Conservation (phyloP, 2,329 filamentous ascomycete species). For the Penicillium thymicola region DNA sequence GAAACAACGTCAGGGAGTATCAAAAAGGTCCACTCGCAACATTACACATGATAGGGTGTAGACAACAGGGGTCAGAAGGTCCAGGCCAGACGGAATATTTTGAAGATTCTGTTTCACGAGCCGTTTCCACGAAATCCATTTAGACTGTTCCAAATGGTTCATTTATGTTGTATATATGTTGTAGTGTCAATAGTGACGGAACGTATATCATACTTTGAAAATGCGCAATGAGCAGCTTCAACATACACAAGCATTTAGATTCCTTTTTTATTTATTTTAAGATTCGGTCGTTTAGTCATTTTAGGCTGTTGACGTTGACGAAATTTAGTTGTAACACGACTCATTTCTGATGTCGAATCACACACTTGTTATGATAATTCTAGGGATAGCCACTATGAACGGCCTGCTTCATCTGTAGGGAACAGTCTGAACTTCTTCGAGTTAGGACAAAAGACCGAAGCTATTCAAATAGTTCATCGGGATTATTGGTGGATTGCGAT, state of each 20-base stretch:
- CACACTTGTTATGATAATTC: not conserved
- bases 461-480: slow-evolving; percentile 9
- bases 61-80: not conserved
- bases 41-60: not conserved
- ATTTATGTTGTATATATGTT: not conserved
- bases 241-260: not conserved
- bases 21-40: not conserved
- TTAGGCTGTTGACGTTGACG: not conserved
- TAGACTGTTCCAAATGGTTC: not conserved
- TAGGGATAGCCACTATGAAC: not conserved
- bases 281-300: not conserved
- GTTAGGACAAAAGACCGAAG: slow-evolving; percentile 7
- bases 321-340: slow-evolving; percentile 7
- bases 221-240: not conserved
- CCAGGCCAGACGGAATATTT: not conserved
- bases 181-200: not conserved
- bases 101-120: not conserved
- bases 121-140: not conserved
- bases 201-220: not conserved
- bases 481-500: slow-evolving; percentile 9
- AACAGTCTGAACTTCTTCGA: not conserved
- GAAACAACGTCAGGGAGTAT: slow-evolving; percentile 1
- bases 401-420: not conserved
- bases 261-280: not conserved
- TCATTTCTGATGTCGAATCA: slow-evolving; percentile 2